phyloP scores from a whole-genome alignment of 208 protist genomes.

The Leishmania mexicana region DNA sequence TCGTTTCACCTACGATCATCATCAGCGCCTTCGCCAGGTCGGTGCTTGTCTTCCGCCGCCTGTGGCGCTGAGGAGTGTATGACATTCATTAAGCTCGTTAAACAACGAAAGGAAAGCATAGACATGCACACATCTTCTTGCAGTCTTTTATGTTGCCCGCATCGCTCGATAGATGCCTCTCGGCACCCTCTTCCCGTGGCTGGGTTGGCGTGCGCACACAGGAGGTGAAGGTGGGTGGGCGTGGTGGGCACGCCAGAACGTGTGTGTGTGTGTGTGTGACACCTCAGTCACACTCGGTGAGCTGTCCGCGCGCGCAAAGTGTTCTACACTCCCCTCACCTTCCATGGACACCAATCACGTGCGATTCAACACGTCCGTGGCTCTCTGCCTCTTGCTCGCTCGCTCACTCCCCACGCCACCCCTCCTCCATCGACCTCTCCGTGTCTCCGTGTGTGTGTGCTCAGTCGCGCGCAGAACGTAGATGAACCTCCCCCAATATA shows the following conservation, averaged over 20 bases:
- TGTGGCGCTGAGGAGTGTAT: background rate
- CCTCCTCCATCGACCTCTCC: too few species aligned
- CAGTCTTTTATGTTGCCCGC: background rate
- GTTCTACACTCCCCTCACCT: background rate
- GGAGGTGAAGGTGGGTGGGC: too few species aligned
- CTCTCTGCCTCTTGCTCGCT: too few species aligned
- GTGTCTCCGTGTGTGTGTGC: too few species aligned
- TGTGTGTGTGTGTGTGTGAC: background rate
- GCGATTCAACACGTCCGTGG: background rate
- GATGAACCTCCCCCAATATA: too few species aligned
- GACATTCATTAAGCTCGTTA: background rate
- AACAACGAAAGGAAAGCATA: background rate
- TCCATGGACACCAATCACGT: background rate
- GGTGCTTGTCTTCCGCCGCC: constrained; percentile 2
- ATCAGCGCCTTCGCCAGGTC: background rate
- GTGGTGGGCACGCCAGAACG: background rate
- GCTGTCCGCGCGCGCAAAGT: background rate
- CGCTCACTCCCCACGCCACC: background rate
- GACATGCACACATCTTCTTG: background rate
- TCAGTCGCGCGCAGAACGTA: too few species aligned
- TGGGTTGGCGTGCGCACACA: background rate
- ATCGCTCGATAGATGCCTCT: background rate
- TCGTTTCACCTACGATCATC: background rate
- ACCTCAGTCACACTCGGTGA: background rate
- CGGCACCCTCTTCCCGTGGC: background rate